Evolutionary conservation across 176 grass and related monocot species (phyloP), one percentile per base, ranked within the genome.

Genomic region (Alopecurus myosuroides): DNA sequence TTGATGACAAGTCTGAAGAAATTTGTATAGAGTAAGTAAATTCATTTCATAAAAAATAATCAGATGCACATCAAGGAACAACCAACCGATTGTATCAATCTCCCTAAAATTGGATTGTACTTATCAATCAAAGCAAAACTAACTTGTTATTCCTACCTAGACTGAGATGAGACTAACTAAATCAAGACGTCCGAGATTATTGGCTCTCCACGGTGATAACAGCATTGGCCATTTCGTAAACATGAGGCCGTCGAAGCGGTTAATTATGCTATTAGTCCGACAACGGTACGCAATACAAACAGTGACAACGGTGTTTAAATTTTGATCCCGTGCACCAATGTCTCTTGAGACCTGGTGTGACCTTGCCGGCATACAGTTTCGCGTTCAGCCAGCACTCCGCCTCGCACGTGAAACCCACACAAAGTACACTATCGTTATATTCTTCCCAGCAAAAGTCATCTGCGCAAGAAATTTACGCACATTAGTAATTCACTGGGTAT

Each of bases 371-470:
- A 73, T 10, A 48, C 15, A 73, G 13, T 73, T 73, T 48, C 2
- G 25, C 23, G 70, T 73, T 46, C 14, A 48, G 41, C 40, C 41
- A 73, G 70, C 70, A 48, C n/a, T 29, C 23, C 26, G 6, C 15
- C 22, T 73, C 15, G 70, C 70, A 73, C n/a, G 30, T 17, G 70
- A 73, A 73, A 73, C n/a, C 41, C 17, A 26, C 41, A 41, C 70
- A 73, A 10, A 73, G 3, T 26, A 41, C 41, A 29, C 70, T 73
- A 7, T 73, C 70, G 2, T 29, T 46, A 2, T 73, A 73, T 73
- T 73, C 41, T 73, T 73, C 70, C 70, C 70, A 73, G 70, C 70
- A 73, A 29, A 48, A 46, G 70, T 48, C 70, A n/a, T 30, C 70
- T 73, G 70, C 15, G 70, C 69, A 46, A 72, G 41, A 73, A 48